Conservation (phyloP, 257 asterid genomes). For the Mentha longifolia region DNA sequence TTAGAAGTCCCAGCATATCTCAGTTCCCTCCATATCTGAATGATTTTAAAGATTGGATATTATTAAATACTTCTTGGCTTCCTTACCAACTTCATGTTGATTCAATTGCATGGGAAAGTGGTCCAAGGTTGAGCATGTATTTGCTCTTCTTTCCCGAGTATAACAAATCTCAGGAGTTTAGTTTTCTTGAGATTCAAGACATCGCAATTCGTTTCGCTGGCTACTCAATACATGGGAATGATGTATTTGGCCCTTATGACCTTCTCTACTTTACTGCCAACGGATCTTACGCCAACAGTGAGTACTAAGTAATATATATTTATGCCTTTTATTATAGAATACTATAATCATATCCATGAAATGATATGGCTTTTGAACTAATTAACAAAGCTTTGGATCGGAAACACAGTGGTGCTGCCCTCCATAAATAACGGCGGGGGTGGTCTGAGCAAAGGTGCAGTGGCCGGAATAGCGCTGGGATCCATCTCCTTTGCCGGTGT, state of each 20-base stretch:
- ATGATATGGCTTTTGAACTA: not conserved
- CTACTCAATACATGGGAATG: slow-evolving; percentile 41
- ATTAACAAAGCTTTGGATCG: not conserved
- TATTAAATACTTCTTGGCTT: slow-evolving; percentile 25
- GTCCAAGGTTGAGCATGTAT: slow-evolving; percentile 55
- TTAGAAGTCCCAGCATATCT: too few species aligned
- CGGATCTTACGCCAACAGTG: slow-evolving; percentile 43
- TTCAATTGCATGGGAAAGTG: slow-evolving; percentile 51
- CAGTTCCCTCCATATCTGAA: slow-evolving; percentile 41
- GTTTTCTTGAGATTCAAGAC: slow-evolving; percentile 34
- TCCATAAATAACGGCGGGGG: slow-evolving; percentile 29
- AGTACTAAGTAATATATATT: too few species aligned
- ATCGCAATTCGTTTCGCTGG: slow-evolving; percentile 48
- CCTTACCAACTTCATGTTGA: slow-evolving; percentile 41
- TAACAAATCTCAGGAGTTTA: slow-evolving; percentile 33
- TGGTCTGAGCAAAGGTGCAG: slow-evolving; percentile 45
- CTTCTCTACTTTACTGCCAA: slow-evolving; percentile 53
- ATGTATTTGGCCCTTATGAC: slow-evolving; percentile 58
- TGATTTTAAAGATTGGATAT: slow-evolving; percentile 35
- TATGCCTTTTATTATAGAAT: not conserved
- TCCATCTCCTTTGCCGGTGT: slow-evolving; percentile 35
- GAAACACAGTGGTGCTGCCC: slow-evolving; percentile 49
- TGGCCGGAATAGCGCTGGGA: slow-evolving; percentile 53
- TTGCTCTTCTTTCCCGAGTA: slow-evolving; percentile 46
- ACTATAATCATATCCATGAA: not conserved